phyloP scores from a whole-genome alignment of 192 early-diverging fungal genomes.

The Geranomyces variabilis region DNA sequence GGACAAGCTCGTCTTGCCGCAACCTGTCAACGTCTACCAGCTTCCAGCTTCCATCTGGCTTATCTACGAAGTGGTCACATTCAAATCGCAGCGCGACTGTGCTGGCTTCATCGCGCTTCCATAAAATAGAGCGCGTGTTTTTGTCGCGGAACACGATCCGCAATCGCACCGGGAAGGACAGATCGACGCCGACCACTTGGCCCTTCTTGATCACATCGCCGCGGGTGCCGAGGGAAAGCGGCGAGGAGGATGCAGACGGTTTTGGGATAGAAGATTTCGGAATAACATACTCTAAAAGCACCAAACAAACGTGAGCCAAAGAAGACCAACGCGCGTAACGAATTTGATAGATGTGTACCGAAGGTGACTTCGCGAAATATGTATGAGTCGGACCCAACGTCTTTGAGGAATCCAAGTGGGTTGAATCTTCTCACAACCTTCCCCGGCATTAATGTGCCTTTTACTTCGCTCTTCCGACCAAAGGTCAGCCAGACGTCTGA shows the following conservation, averaged over 20 bases:
- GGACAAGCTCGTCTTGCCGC: conserved; percentile 3
- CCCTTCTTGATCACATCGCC: conserved; percentile 10
- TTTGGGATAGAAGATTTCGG: background rate
- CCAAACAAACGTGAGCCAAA: background rate
- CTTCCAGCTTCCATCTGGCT: conserved; percentile 14
- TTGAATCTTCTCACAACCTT: conserved; percentile 23
- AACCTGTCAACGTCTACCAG: conserved; percentile 22
- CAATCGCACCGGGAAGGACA: background rate
- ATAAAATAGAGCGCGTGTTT: background rate
- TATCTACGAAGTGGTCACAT: conserved; percentile 13
- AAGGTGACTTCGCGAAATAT: conserved; percentile 29
- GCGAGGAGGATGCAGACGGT: background rate
- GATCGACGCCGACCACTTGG: conserved; percentile 19
- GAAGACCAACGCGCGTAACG: background rate
- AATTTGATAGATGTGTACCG: conserved; percentile 1
- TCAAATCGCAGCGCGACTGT: conserved; percentile 16
- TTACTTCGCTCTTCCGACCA: background rate
- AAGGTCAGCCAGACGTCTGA: conserved; percentile 29
- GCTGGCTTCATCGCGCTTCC: background rate
- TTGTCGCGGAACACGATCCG: background rate
- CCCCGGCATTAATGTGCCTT: conserved; percentile 13
- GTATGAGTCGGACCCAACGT: background rate
- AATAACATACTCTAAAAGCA: conserved; percentile 6
- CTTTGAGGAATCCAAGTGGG: conserved; percentile 11
- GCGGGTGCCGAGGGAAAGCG: background rate